Percentiles rank a stretch among this genome's conserved stretches.
These are phyloP conservation scores for Drechmeria coniospora DNA, from an alignment of 2,329 filamentous ascomycete species.

Conservation along the genomic window DNA sequence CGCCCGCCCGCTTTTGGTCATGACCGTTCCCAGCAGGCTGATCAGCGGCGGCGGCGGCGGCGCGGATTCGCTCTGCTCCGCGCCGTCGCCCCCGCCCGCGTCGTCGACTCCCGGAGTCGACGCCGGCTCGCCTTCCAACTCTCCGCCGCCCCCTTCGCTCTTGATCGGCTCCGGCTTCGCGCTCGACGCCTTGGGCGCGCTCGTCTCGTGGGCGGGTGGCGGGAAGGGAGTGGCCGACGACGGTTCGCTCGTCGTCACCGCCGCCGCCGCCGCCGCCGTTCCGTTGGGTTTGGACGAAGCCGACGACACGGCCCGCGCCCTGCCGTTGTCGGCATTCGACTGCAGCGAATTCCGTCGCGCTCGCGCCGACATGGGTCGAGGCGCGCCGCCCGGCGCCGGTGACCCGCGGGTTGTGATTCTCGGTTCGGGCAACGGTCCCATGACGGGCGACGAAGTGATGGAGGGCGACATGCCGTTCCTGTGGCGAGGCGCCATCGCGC, in stretches of 20 bases:
- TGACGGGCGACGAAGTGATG: slow-evolving; percentile 59
- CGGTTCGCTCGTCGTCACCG: no score
- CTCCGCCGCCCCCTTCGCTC: slow-evolving; percentile 17
- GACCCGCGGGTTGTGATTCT: slow-evolving; percentile 37
- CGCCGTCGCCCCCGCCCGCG: slow-evolving; percentile 22
- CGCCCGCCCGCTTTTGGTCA: slow-evolving; percentile 49
- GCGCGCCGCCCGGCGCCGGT: slow-evolving; percentile 39
- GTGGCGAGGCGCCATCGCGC: slow-evolving; percentile 9
- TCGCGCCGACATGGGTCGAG: slow-evolving; percentile 53
- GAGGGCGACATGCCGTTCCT: slow-evolving; percentile 47
- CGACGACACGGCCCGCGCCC: slow-evolving; percentile 41
- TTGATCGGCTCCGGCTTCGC: slow-evolving; percentile 18
- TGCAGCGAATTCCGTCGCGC: slow-evolving; percentile 61
- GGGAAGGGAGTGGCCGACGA: slow-evolving; percentile 14
- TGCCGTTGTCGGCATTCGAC: slow-evolving; percentile 37
- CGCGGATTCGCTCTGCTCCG: slow-evolving; percentile 29
- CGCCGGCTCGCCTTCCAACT: slow-evolving; percentile 12
- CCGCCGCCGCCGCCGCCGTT: slow-evolving; percentile 21
- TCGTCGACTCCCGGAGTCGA: slow-evolving; percentile 25
- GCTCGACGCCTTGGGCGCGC: slow-evolving; percentile 32
- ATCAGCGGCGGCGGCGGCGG: slow-evolving; percentile 21
- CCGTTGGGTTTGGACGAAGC: slow-evolving; percentile 47
- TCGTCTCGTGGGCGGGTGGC: slow-evolving; percentile 26
- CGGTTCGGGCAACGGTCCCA: slow-evolving; percentile 50
- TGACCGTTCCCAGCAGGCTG: slow-evolving; percentile 35